These are phyloP conservation scores for Lachancea nothofagi DNA, from an alignment of 805 yeast species.

Conservation along the genomic window DNA sequence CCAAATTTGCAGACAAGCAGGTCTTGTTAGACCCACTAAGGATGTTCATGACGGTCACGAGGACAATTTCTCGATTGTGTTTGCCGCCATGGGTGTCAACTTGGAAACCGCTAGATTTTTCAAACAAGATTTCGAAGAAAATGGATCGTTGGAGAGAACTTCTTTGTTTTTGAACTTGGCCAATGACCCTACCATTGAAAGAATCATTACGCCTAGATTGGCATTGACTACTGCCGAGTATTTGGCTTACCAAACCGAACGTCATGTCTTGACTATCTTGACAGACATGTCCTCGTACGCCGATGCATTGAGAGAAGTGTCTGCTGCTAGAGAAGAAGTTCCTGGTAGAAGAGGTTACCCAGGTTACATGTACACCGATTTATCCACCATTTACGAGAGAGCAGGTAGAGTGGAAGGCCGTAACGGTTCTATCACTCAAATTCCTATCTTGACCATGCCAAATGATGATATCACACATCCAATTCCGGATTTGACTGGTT, in stretches of 20 bases:
- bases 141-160: slow-evolving; percentile 97
- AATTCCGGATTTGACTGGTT: slow-evolving; percentile 99
- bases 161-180: slow-evolving; percentile 95
- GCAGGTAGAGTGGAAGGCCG: slow-evolving; percentile 99
- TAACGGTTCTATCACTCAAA: slow-evolving; percentile 98
- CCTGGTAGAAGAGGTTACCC: slow-evolving; percentile 99
- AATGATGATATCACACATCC: slow-evolving; percentile 99
- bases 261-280: slow-evolving; percentile 95
- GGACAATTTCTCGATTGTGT: slow-evolving; percentile 97
- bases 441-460: slow-evolving; percentile 99
- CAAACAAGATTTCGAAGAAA: slow-evolving; percentile 98
- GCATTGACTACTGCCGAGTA: slow-evolving; percentile 98
- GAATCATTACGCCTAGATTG: slow-evolving; percentile 98
- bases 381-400: slow-evolving; percentile 97
- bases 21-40: slow-evolving; percentile 97
- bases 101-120: slow-evolving; percentile 97
- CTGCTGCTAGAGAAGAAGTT: slow-evolving; percentile 99
- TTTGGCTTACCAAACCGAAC: slow-evolving; percentile 97
- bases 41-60: slow-evolving; percentile 99
- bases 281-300: slow-evolving; percentile 99
- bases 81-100: slow-evolving; percentile 99
- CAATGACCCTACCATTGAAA: slow-evolving; percentile 98
- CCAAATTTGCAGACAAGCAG: slow-evolving; percentile 99
- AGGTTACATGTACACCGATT: slow-evolving; percentile 99
- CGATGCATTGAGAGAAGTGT: slow-evolving; percentile 98